These are phyloP conservation scores for Suillus subalutaceus DNA, from an alignment of 768 basidiomycete genomes.

Conservation along the genomic window DNA sequence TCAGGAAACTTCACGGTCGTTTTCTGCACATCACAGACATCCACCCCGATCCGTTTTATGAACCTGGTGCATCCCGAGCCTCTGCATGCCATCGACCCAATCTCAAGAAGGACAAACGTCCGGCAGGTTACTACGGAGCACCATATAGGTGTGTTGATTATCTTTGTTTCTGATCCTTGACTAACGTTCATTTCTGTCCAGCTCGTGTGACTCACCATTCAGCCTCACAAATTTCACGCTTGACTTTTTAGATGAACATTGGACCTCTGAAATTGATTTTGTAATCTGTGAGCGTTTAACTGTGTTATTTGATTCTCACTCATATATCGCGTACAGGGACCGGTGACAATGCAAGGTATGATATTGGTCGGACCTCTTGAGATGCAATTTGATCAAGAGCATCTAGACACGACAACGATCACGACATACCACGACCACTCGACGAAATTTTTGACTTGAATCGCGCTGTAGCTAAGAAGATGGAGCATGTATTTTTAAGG, in stretches of 20 bases:
- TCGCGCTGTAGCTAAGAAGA: constrained; percentile 63
- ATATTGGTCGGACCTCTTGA: background rate
- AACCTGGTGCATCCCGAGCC: constrained; percentile 46
- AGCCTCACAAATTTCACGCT: constrained; percentile 77
- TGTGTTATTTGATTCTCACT: background rate
- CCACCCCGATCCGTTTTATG: constrained; percentile 77
- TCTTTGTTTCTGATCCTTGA: background rate
- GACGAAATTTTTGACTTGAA: constrained; percentile 81
- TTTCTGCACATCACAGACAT: constrained; percentile 86
- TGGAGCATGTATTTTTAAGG: constrained; percentile 68
- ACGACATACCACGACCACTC: constrained; percentile 72
- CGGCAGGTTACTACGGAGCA: constrained; percentile 64
- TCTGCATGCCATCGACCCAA: constrained; percentile 67
- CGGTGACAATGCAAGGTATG: constrained; percentile 71
- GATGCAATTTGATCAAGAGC: background rate
- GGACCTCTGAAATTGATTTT: constrained; percentile 85
- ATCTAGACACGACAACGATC: constrained; percentile 81
- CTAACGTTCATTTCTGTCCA: constrained; percentile 27
- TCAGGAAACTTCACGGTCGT: constrained; percentile 61
- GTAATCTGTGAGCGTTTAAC: constrained; percentile 65
- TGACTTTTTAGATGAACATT: constrained; percentile 76
- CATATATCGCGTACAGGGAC: constrained; percentile 53
- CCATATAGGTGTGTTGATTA: constrained; percentile 58
- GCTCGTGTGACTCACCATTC: constrained; percentile 84
- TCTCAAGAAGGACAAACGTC: constrained; percentile 56